A percentile compares a stretch with the other conserved stretches of the same genome.
These are phyloP conservation scores for Lathyrus oleraceus DNA, from an alignment of 306 rosid genomes.

Conservation along the genomic window DNA sequence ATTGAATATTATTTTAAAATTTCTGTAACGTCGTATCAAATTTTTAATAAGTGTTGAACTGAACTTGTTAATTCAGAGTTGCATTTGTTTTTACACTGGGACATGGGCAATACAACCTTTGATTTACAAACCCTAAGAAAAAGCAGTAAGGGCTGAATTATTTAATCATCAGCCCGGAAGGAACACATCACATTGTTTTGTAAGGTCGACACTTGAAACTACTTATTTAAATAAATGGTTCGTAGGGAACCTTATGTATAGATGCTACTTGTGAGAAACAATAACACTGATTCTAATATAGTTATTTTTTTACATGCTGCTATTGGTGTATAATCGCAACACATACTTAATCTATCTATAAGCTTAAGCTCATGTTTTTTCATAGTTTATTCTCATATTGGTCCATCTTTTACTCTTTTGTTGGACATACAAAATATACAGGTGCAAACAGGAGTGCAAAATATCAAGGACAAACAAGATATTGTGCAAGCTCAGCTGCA, in stretches of 20 bases:
- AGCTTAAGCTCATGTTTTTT: constrained; percentile 8
- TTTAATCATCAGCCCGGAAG: constrained; percentile 6
- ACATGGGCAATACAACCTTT: background rate
- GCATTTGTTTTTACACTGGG: background rate
- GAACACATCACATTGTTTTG: background rate
- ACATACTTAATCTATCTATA: background rate
- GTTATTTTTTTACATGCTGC: background rate
- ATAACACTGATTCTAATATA: background rate
- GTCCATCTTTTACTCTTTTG: constrained; percentile 19
- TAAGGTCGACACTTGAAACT: constrained; percentile 3
- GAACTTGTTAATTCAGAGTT: constrained; percentile 8
- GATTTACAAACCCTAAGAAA: background rate
- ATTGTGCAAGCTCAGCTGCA: constrained; percentile 63
- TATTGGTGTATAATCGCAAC: background rate
- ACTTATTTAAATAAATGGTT: background rate
- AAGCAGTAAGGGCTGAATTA: background rate
- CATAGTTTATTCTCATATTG: constrained; percentile 14
- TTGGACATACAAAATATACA: constrained; percentile 43
- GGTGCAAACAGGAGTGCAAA: constrained; percentile 81
- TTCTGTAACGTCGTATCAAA: background rate
- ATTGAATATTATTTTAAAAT: background rate
- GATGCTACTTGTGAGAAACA: constrained; percentile 7
- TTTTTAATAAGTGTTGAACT: background rate
- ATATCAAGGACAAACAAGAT: constrained; percentile 71
- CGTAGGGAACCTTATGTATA: background rate